Base-by-base conservation (phyloP, 352 stramenopile genomes). In the Pythium utonaiense region DNA sequence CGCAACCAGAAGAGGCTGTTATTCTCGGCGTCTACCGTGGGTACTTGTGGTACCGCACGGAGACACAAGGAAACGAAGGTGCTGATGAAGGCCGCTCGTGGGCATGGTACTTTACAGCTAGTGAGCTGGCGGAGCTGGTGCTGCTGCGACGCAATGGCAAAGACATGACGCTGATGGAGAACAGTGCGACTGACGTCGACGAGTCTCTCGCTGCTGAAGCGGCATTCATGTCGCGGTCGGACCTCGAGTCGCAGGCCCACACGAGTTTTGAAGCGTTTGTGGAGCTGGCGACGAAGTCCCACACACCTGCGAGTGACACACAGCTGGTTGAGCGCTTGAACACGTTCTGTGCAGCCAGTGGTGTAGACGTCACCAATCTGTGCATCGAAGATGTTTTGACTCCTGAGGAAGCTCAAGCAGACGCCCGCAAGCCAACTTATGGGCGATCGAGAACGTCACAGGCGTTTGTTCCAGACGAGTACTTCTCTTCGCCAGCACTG, bases 61-160 rank as follows among this genome's bases (percentile, higher is more conserved):
- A 98, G 62, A 98, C 92, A 10, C 96, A 99, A 71, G 96, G 97
- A 55, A 98, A 96, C 52, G 95, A 98, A 83, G 96, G 95, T 33
- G 91, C 93, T 9, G 87, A 96, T 41, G 87, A 96, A 93, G 89
- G 82, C 38, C 97, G 69, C 63, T 82, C 76, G 57, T 98, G 88
- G 95, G 90, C 93, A 6, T 99, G 96, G 96, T 99, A 97, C 66
- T 98, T 94, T 80, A 89, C 96, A 41, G 72, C 96, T 64, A 94
- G 78, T 45, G 97, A 99, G 58, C 74, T 98, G 1, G 66, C 71
- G 1, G 87, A 95, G 50, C 67, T 96, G 12, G 63, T 95, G 53
- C 56, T 96, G 36, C 75, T 96, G 64, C 80, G 84, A 50, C 79
- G 87, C 21, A 74, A 78, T n/a, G 83, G 79, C 17, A 93, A 93